Conservation (phyloP, 306 rosid species). For the Lagenaria siceraria region DNA sequence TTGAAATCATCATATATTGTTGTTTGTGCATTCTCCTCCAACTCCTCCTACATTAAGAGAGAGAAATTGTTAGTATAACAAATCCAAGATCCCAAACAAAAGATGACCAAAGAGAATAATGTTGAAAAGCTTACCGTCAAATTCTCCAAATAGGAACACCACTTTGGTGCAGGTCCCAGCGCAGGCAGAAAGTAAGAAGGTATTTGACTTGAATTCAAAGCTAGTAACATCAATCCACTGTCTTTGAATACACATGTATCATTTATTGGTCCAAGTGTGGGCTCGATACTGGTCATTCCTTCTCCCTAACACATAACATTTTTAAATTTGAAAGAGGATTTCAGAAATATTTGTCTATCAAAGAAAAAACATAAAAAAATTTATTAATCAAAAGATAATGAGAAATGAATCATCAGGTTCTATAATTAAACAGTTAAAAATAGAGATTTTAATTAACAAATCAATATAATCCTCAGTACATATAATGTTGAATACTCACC, state of each 20-base stretch:
- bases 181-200: slow-evolving; percentile 86
- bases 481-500: background rate
- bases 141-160: slow-evolving; percentile 81
- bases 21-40: slow-evolving; percentile 61
- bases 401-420: background rate
- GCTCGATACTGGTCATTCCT: slow-evolving; percentile 94
- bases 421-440: background rate
- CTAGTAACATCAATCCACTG: slow-evolving; percentile 83
- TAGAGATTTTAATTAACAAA: background rate
- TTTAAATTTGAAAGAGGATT: background rate
- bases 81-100: slow-evolving; percentile 7
- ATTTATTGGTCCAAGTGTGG: slow-evolving; percentile 61
- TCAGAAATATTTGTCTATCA: background rate
- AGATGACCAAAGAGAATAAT: slow-evolving; percentile 7
- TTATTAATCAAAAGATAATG: background rate
- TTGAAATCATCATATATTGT: slow-evolving; percentile 56
- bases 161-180: slow-evolving; percentile 95
- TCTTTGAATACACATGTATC: slow-evolving; percentile 70
- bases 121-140: slow-evolving; percentile 48
- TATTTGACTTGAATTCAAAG: slow-evolving; percentile 74
- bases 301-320: slow-evolving; percentile 36
- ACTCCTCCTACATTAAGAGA: slow-evolving; percentile 62
- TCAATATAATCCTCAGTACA: background rate
- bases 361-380: background rate
- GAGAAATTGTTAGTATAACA: background rate